Base-by-base conservation (phyloP, 371 early-diverging fungal genomes). In the Lichtheimia ornata region DNA sequence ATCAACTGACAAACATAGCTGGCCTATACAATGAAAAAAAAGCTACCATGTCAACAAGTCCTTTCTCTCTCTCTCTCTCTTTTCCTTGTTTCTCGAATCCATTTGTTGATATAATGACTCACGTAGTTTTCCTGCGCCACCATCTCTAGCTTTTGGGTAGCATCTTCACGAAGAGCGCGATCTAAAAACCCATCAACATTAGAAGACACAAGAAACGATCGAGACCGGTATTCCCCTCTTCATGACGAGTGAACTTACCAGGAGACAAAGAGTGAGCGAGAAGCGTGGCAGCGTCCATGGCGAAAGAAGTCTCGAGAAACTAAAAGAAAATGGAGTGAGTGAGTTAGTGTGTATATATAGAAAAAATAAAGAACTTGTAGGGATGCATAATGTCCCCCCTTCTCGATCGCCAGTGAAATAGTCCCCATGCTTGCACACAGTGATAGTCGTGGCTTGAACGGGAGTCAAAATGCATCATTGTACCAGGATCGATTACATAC, bases 81-180 rank as follows among this genome's bases (percentile, higher is more conserved):
- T n/a, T n/a, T n/a, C 22, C 50, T 18, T 50, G 50, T 18, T 54
- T 25, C 40, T 42, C 15, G 17, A 56, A 25, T 28, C 45, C 35
- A 17, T n/a, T 14, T 1, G 18, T 22, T 22, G 9, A 25, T 27
- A 52, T 6, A 47, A 44, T 44, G 40, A 52, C 89, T 81, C 87
- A 92, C 94, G 77, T 90, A 94, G 69, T 91, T 90, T 66, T 91
- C 90, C 60, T 73, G 82, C 58, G 88, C 87, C 20, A 90, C 88
- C 18, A 72, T 63, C 71, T 92, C 89, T 60, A 94, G 83, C 59
- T 91, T 84, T 49, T 79, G 81, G 51, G 88, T 86, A 52, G 95
- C 94, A 67, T 89, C 85, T 70, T 91, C 90, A 78, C 94, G 92
- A 70, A 84, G 57, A 56, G 57, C 50, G 30, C 50, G 60, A 59